Conservation (phyloP, 176 grass and related monocot species). For the Phyllostachys edulis region DNA sequence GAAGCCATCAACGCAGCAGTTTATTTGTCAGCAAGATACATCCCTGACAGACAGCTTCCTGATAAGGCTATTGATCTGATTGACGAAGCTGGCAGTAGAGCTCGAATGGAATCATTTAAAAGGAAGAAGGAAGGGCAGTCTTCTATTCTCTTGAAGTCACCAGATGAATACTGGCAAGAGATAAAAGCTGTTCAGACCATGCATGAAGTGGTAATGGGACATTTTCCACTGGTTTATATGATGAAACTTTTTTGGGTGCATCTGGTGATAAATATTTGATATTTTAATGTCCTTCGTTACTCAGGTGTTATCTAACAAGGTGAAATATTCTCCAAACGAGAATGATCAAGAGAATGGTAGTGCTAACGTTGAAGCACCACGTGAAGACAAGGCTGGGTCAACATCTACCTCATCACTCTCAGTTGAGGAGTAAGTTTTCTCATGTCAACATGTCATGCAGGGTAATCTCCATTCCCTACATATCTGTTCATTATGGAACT, state of each 20-base stretch:
- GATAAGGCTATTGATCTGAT: constrained; percentile 99
- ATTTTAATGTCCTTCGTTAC: constrained; percentile 13
- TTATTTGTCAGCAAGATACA: constrained; percentile 96
- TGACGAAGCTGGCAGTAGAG: constrained; percentile 95
- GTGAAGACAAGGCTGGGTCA: constrained; percentile 25
- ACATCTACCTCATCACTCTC: constrained; percentile 32
- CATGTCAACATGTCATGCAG: constrained; percentile 6
- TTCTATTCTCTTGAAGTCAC: constrained; percentile 76
- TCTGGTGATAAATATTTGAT: constrained; percentile 7
- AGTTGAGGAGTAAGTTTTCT: constrained; percentile 75
- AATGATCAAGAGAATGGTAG: constrained; percentile 26
- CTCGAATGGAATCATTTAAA: constrained; percentile 85
- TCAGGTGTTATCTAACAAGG: constrained; percentile 67
- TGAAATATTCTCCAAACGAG: constrained; percentile 63
- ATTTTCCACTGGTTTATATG: constrained; percentile 26
- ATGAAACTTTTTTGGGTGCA: constrained; percentile 6
- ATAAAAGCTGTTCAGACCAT: constrained; percentile 82
- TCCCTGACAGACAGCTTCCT: constrained; percentile 91
- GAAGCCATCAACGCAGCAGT: constrained; percentile 96
- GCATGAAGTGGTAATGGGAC: constrained; percentile 77
- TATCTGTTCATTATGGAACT: constrained; percentile 26
- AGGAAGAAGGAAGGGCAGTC: constrained; percentile 69
- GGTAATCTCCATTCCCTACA: constrained; percentile 5
- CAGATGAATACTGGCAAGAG: constrained; percentile 98
- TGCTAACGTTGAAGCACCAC: constrained; percentile 18